Evolutionary conservation across 768 basidiomycete genomes (phyloP).

Genomic region (Leccinum aurantiacum): DNA sequence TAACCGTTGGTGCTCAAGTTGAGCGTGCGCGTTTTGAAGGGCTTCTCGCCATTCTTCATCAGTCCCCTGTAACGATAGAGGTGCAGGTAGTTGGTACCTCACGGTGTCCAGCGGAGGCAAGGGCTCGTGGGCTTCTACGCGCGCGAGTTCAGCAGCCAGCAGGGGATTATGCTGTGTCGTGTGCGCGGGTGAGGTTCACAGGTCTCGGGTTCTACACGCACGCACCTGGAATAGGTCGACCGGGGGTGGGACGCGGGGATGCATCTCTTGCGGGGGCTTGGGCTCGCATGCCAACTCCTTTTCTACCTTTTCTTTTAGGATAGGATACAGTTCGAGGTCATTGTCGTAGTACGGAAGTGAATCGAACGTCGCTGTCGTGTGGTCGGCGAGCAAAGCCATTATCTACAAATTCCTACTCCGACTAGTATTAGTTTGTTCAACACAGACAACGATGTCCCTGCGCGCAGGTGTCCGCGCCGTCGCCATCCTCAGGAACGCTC

Average conservation of each 20-base stretch:
- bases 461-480: constrained; percentile 45
- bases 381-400: constrained; percentile 27
- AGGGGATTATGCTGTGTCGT: constrained; percentile 59
- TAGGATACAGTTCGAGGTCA: constrained; percentile 76
- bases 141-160: constrained; percentile 69
- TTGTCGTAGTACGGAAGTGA: constrained; percentile 95
- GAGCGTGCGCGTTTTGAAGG: constrained; percentile 73
- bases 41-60: constrained; percentile 78
- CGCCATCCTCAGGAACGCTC: constrained; percentile 42
- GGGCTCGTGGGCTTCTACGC: constrained; percentile 67
- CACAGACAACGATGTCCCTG: constrained; percentile 39
- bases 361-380: constrained; percentile 54
- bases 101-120: constrained; percentile 67
- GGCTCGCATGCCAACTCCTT: constrained; percentile 72
- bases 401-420: constrained; percentile 30
- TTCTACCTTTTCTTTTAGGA: constrained; percentile 73
- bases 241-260: constrained; percentile 70
- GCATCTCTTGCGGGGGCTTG: constrained; percentile 57
- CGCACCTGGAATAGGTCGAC: constrained; percentile 64
- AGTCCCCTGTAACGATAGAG: constrained; percentile 56
- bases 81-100: constrained; percentile 74
- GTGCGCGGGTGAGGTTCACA: background rate
- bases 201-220: background rate
- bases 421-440: constrained; percentile 5
- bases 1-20: constrained; percentile 81